A percentile compares a stretch with the other conserved stretches of the same genome.
phyloP scores from a whole-genome alignment of 2,329 filamentous ascomycete species.

The Fusarium bulbicola region DNA sequence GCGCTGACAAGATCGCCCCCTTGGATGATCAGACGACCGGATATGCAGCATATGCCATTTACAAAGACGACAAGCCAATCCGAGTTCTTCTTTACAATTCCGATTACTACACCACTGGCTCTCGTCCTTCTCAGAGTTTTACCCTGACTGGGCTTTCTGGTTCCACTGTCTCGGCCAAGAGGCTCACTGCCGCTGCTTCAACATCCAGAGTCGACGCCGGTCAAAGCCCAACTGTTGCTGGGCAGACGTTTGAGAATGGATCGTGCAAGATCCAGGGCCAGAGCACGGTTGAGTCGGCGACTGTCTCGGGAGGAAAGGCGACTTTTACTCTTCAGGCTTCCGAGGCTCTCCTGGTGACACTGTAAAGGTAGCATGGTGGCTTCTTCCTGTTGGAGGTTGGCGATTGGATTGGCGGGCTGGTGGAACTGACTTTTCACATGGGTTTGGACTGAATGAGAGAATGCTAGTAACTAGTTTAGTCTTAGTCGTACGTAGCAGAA shows the following conservation, averaged over 20 bases:
- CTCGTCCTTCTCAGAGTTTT: not conserved
- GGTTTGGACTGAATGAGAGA: rapidly evolving
- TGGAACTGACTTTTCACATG: rapidly evolving
- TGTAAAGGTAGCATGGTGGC: rapidly evolving
- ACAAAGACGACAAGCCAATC: not conserved
- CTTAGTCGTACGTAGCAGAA: not conserved
- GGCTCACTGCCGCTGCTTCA: not conserved
- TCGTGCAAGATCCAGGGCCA: not conserved
- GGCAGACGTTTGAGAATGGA: not conserved
- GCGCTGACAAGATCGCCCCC: not conserved
- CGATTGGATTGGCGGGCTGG: rapidly evolving
- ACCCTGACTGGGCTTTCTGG: rapidly evolving
- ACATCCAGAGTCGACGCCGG: not conserved
- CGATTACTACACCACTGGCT: not conserved
- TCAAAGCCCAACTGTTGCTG: not conserved
- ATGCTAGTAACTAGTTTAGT: not conserved
- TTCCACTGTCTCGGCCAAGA: not conserved
- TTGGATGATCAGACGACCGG: not conserved
- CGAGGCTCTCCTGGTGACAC: not conserved
- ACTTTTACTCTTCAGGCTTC: not conserved
- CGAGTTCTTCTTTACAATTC: not conserved
- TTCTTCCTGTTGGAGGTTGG: not conserved
- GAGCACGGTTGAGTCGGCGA: not conserved
- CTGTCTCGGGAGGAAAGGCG: not conserved
- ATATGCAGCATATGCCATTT: not conserved